Evolutionary conservation across 1,284 basidiomycete genomes (phyloP), one percentile per base, ranked within the genome.

Genomic region (Malassezia nana): DNA sequence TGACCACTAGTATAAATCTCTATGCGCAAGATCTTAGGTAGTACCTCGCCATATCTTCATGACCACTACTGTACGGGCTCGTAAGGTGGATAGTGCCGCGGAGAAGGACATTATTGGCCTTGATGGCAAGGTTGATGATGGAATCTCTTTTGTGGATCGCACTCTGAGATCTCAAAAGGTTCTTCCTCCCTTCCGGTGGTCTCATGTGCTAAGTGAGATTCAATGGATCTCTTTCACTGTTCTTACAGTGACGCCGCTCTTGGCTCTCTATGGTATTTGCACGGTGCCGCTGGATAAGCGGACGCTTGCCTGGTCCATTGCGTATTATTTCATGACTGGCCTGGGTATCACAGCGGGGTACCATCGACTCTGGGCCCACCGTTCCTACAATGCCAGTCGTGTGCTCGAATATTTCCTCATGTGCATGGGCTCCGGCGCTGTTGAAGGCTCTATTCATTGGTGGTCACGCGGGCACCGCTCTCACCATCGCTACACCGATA

Each of bases 401-500:
- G 63, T 67, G 9, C 60, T 73, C 30, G 62, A 72, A 49, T 67
- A 67, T 51, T 58, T 58, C 44, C 64, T 73, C 28, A 66, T 68
- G 31, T 65, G 70, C 54, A 67, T 67, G 64, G 70, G 70, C 26
- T 68, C 68, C 28, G 65, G 66, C 30, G 64, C 70, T 29, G 67
- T 73, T 3, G 57, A 73, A 52, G 70, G 70, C 47, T 72, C 69
- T 28, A 70, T 70, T 40, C 65, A 68, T 57, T 73, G 70, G 70
- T 73, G 70, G 70, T 57, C 70, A 12, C 70, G 70, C 33, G 70
- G 70, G 22, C 70, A 73, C 58, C 69, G 70, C 33, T 69, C 70
- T n/a, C 70, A 73, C 60, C 70, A 73, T 62, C 61, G 70, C 15
- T 73, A 73, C 63, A 73, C 70, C 49, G 70, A 73, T 63, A 73